A percentile compares a stretch with the other conserved stretches of the same genome.
These are phyloP conservation scores for Coemansia sp. DNA, from an alignment of 192 early-diverging fungal genomes.

Conservation along the genomic window DNA sequence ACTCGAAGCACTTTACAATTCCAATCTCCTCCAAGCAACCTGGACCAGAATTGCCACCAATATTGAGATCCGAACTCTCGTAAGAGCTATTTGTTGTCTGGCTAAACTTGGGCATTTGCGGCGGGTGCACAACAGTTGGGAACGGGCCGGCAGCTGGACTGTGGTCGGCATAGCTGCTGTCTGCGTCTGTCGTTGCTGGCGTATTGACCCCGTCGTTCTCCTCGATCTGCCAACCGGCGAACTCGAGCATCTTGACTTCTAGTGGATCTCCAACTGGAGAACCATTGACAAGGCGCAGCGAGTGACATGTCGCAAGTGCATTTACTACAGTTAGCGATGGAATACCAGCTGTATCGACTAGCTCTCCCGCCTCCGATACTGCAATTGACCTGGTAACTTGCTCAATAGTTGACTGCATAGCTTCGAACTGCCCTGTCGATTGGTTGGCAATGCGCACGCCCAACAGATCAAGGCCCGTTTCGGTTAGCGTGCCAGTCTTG, in stretches of 20 bases:
- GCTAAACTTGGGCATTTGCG: neutral
- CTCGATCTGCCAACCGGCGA: slow-evolving; percentile 87
- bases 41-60: neutral
- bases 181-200: neutral
- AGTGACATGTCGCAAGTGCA: slow-evolving; percentile 77
- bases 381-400: neutral
- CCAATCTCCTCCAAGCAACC: slow-evolving; percentile 40
- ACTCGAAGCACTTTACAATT: slow-evolving; percentile 82
- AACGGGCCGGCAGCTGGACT: neutral
- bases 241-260: slow-evolving; percentile 96
- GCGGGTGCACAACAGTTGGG: slow-evolving; percentile 5
- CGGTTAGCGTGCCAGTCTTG: slow-evolving; percentile 96
- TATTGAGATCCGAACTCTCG: neutral
- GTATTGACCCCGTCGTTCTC: slow-evolving; percentile 58
- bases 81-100: neutral
- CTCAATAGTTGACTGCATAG: slow-evolving; percentile 24
- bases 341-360: neutral
- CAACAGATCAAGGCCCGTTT: slow-evolving; percentile 89
- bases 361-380: neutral
- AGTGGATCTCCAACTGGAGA: slow-evolving; percentile 90
- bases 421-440: slow-evolving; percentile 26
- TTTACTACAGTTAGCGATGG: slow-evolving; percentile 29
- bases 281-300: slow-evolving; percentile 80
- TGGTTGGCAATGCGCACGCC: slow-evolving; percentile 65
- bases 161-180: neutral